Evolutionary conservation across 805 yeast genomes (phyloP), one percentile per base, ranked within the genome.

Genomic region (Isabelozyma rhagii): DNA sequence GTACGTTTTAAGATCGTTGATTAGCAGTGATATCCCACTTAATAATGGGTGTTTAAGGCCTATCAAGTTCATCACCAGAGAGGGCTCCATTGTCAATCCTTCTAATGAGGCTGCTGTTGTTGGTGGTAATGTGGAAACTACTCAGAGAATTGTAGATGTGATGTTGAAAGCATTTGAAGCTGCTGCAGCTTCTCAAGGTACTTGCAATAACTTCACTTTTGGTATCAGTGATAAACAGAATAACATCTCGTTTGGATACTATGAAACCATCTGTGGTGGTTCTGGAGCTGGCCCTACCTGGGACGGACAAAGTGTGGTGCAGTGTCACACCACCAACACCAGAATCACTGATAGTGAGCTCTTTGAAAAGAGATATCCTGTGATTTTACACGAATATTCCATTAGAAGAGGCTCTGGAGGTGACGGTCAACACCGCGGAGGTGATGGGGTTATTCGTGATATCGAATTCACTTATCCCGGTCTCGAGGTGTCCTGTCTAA

Each of bases 181-280:
- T 5, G 87, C 90, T 73, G 97, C 97, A 2, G 97, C 91, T 55
- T 91, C 97, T 1, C 98, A 93, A 69, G 97, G 97, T 41, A 91
- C 94, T 51, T 89, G 97, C 66, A 93, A 94, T 68, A 94, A 93
- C 68, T 82, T 93, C 58, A 92, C 97, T 0, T 93, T 92, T 72
- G 97, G 97, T 21, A 81, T 80, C 27, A 89, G 85, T 53, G 93
- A 90, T 44, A 55, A 57, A 10, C 54, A 55, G 9, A 78, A 79
- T 50, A 65, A 69, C 8, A 75, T 79, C 50, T 90, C 92, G 0
- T 90, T 89, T 66, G 97, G 97, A 0, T 91, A 91, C 65, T 91
- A 91, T 64, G 97, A 91, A 64, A 92, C 97, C 0, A 90, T 92
- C 52, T 94, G 96, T 51, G 97, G 97, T 51, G 97, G 97, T 0